Conservation (phyloP, 2,329 filamentous ascomycete genomes). For the Penicillium sp. region DNA sequence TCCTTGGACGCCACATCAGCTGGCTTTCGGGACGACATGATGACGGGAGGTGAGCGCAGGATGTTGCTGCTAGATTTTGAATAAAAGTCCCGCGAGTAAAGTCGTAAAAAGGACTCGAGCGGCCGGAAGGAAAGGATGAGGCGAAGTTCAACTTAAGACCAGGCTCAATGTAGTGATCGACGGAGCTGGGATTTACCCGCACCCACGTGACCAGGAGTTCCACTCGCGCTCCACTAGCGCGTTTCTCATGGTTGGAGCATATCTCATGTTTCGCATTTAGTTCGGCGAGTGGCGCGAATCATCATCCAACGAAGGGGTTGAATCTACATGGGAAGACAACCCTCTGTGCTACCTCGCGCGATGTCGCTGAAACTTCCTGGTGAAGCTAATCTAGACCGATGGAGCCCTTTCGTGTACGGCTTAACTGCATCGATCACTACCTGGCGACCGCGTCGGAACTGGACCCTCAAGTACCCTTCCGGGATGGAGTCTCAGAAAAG, state of each 20-base stretch:
- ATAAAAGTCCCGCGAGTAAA: background rate
- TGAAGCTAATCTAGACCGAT: slow-evolving; percentile 47
- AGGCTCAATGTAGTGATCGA: slow-evolving; percentile 1
- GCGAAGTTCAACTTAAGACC: background rate
- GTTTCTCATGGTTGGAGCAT: slow-evolving; percentile 21
- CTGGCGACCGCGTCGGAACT: slow-evolving; percentile 78
- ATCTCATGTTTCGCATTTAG: slow-evolving; percentile 11
- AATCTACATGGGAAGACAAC: slow-evolving; percentile 1
- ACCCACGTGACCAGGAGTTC: slow-evolving; percentile 41
- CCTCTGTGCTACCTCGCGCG: slow-evolving; percentile 17
- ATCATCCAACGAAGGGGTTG: slow-evolving; percentile 7
- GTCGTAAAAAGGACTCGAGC: background rate
- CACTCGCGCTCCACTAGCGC: slow-evolving; percentile 16
- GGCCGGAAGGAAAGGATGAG: background rate
- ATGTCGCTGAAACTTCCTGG: slow-evolving; percentile 35
- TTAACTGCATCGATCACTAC: slow-evolving; percentile 97
- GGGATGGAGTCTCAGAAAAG: slow-evolving; percentile 64
- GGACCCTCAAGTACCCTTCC: slow-evolving; percentile 77
- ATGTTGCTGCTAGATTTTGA: background rate
- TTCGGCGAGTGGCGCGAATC: slow-evolving; percentile 10
- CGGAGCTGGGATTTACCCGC: slow-evolving; percentile 16
- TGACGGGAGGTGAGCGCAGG: slow-evolving; percentile 15
- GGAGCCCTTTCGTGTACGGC: slow-evolving; percentile 84
- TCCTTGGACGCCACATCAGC: slow-evolving; percentile 70
- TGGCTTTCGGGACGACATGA: slow-evolving; percentile 55